Base-by-base conservation (phyloP, 2,329 filamentous ascomycete genomes). In the Aspergillus latus region DNA sequence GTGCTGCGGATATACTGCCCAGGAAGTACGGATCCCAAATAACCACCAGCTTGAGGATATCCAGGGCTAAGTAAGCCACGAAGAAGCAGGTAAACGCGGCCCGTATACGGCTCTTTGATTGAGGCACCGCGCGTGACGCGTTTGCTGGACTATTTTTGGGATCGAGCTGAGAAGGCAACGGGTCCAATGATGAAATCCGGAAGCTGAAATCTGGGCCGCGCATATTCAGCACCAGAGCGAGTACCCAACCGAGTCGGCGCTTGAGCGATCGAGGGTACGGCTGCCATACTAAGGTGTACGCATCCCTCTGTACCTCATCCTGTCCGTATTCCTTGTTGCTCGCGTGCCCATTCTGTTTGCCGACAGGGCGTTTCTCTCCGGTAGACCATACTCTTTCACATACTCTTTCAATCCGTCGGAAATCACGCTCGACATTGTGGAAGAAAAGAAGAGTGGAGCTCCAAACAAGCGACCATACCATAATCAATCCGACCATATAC, bases 11-110 rank as follows among this genome's bases (percentile, higher is more conserved):
- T 26, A 83, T 68, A 56, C 85, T 66, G 42, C 80, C 79, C 73
- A 80, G 80, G 73, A 92, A 96, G 75, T 93, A 96, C 0, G 88
- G 86, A 65, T 97, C 93, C 52, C 84, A 82, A 63, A 87, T 85
- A 76, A 90, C 86, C 59, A 85, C 60, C 1, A 86, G 80, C 66
- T 88, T 89, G 51, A 90, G 72, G 5, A 85, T 56, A 71, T 97
- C 93, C 7, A 96, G 76, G 6, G 83, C 59, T 10, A 94, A 61
- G 67, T 90, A 94, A 61, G 79, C 78, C 37, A 81, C 54, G 2
- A 83, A 53, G n/a, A 87, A 74, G 5, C 67, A 76, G 7, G 71
- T 55, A 10, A 85, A 57, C 28, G 79, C 78, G 13, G 67, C 63
- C 54, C 72, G 69, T 40, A 86, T 55, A 43, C 87, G 80, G 2